phyloP scores from a whole-genome alignment of 352 stramenopile species.

The Detonula confervacea region DNA sequence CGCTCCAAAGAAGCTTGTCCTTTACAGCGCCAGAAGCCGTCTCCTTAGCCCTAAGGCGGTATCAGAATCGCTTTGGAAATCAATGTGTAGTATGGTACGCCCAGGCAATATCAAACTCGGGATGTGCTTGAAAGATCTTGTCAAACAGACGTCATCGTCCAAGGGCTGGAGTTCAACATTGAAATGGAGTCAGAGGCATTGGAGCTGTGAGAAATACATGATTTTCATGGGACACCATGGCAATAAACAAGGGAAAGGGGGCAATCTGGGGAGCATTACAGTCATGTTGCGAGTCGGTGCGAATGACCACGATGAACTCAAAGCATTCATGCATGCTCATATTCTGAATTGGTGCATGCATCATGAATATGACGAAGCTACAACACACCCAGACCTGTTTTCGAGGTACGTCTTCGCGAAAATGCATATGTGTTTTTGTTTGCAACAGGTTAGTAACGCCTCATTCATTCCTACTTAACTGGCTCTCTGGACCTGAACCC shows the following conservation, averaged over 20 bases:
- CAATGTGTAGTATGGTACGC: conserved; percentile 29
- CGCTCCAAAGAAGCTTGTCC: background rate
- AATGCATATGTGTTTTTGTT: background rate
- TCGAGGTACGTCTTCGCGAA: conserved; percentile 18
- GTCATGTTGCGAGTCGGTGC: conserved; percentile 58
- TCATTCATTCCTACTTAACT: background rate
- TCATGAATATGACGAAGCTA: conserved; percentile 14
- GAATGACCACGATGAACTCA: conserved; percentile 61
- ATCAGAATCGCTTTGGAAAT: conserved; percentile 50
- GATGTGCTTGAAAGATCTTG: conserved; percentile 27
- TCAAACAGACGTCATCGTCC: conserved; percentile 7
- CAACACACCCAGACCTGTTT: conserved; percentile 5
- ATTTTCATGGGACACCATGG: conserved; percentile 14
- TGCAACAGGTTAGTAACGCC: background rate
- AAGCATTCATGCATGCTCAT: conserved; percentile 68
- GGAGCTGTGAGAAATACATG: conserved; percentile 30
- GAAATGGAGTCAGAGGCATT: conserved; percentile 24
- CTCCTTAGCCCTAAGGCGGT: conserved; percentile 24
- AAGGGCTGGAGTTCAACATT: background rate
- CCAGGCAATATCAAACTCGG: conserved; percentile 33
- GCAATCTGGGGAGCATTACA: conserved; percentile 13
- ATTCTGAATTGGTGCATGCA: conserved; percentile 40
- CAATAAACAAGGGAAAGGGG: background rate
- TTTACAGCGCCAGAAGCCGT: conserved; percentile 5
- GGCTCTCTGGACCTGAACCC: conserved; percentile 2